Conservation (phyloP, 1,284 basidiomycete genomes). For the Naganishia sp. region DNA sequence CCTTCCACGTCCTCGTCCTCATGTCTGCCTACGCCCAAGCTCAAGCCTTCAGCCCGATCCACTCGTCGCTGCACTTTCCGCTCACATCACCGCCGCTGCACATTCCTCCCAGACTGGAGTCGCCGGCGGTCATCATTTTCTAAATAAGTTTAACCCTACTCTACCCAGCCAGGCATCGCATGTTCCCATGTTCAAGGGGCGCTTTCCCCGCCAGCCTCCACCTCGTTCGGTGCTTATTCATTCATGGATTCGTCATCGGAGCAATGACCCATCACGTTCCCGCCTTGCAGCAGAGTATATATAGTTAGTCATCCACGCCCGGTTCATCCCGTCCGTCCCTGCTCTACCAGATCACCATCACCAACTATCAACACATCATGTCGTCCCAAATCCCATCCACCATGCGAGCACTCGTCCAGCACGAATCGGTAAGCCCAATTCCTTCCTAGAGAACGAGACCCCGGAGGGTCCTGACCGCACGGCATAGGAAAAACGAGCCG, state of each 20-base stretch:
- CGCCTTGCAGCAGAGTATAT: not conserved
- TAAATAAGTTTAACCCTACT: too few species aligned
- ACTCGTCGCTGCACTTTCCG: constrained; percentile 21
- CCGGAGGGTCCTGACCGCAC: too few species aligned
- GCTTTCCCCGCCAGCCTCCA: too few species aligned
- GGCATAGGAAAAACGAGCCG: constrained; percentile 32
- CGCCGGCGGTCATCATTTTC: too few species aligned
- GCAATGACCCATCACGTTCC: too few species aligned
- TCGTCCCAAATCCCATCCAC: constrained; percentile 36
- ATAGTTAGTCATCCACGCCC: not conserved
- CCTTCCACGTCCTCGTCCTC: constrained; percentile 1
- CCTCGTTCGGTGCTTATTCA: too few species aligned
- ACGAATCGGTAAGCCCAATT: constrained; percentile 37
- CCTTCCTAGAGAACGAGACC: too few species aligned
- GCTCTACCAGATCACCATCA: not conserved
- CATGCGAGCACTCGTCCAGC: constrained; percentile 42
- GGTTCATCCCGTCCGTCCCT: not conserved
- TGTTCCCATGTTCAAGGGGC: too few species aligned
- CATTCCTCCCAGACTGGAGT: constrained; percentile 19
- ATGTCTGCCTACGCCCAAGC: constrained; percentile 25
- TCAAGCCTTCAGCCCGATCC: not conserved
- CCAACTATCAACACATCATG: constrained; percentile 4
- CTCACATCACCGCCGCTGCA: constrained; percentile 21
- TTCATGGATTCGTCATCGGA: too few species aligned
- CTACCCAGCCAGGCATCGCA: too few species aligned